Percentiles rank a stretch among this genome's conserved stretches.
phyloP scores from a whole-genome alignment of 176 grass and related monocot genomes.

The Lolium perenne region DNA sequence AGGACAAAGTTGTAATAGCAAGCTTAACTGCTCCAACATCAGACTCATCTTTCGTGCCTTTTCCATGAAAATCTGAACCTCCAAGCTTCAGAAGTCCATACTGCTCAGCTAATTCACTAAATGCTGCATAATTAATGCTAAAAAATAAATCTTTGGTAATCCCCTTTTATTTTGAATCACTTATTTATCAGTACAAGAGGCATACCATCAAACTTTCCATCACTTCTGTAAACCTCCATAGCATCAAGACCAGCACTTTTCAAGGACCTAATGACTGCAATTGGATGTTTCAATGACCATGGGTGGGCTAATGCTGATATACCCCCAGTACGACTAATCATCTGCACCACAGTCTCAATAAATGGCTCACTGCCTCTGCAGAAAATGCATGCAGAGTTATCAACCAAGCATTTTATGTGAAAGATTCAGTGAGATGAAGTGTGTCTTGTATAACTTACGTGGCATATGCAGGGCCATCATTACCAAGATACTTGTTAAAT shows the following conservation, averaged over 20 bases:
- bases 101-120: constrained; percentile 78
- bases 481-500: constrained; percentile 88
- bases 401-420: constrained; percentile 28
- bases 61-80: constrained; percentile 98
- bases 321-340: constrained; percentile 85
- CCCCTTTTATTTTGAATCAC: constrained; percentile 30
- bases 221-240: constrained; percentile 95
- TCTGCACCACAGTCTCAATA: constrained; percentile 74
- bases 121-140: constrained; percentile 54
- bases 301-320: constrained; percentile 92
- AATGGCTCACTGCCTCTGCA: constrained; percentile 85
- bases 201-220: constrained; percentile 83
- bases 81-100: constrained; percentile 84
- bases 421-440: neutral
- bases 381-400: constrained; percentile 32
- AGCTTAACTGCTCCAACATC: constrained; percentile 79
- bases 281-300: constrained; percentile 85
- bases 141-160: constrained; percentile 25
- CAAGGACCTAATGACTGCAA: constrained; percentile 67
- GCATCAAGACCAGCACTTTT: constrained; percentile 82
- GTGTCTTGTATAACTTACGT: constrained; percentile 51
- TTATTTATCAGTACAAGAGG: constrained; percentile 28
- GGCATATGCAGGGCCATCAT: constrained; percentile 90
- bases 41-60: constrained; percentile 76
- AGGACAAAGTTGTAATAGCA: constrained; percentile 61